phyloP scores from a whole-genome alignment of 23 red algal species.

The Agarophyton chilense region DNA sequence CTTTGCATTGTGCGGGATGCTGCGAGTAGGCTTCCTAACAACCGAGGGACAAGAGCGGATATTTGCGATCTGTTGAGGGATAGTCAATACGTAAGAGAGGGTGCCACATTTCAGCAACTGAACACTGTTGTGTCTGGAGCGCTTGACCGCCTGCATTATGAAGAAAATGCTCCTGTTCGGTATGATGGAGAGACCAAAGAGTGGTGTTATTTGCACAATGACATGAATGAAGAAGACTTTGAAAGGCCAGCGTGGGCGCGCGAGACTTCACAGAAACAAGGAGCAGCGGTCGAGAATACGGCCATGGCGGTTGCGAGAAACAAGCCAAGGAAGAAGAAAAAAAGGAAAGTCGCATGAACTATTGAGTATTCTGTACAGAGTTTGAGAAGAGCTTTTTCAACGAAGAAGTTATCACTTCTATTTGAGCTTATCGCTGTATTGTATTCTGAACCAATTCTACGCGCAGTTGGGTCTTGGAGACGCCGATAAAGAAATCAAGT shows the following conservation, averaged over 20 bases:
- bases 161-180: slow-evolving; percentile 77
- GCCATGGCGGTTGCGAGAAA: slow-evolving; percentile 30
- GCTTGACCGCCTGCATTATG: slow-evolving; percentile 84
- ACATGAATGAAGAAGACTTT: slow-evolving; percentile 71
- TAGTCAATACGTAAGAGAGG: slow-evolving; percentile 81
- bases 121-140: slow-evolving; percentile 85
- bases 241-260: slow-evolving; percentile 75
- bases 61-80: slow-evolving; percentile 86
- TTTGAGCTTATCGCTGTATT: too few species aligned
- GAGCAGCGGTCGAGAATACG: slow-evolving; percentile 21
- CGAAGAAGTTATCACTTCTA: neutral
- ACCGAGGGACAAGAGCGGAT: slow-evolving; percentile 70
- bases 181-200: slow-evolving; percentile 84
- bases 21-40: slow-evolving; percentile 65
- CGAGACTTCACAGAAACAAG: slow-evolving; percentile 46
- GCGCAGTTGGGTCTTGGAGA: too few species aligned
- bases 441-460: too few species aligned
- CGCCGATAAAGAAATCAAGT: too few species aligned
- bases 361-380: neutral
- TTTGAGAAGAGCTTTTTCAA: neutral
- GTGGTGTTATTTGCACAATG: slow-evolving; percentile 90
- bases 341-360: slow-evolving; percentile 26
- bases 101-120: slow-evolving; percentile 77
- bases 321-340: slow-evolving; percentile 64
- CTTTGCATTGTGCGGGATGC: slow-evolving; percentile 88